phyloP scores from a whole-genome alignment of 1,284 basidiomycete genomes.

The Puccinia triticina region DNA sequence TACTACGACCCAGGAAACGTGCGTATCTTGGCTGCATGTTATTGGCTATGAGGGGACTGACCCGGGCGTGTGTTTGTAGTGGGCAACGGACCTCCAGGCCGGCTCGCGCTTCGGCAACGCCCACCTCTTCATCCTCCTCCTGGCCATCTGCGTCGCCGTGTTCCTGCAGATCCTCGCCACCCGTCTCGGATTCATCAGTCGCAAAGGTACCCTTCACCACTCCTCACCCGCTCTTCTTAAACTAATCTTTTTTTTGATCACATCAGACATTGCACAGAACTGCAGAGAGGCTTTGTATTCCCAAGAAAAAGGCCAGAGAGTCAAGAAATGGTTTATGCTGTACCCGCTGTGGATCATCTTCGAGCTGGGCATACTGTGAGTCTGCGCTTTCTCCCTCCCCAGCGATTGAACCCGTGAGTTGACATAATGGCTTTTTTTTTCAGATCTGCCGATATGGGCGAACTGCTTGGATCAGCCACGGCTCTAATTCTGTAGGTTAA shows the following conservation, averaged over 20 bases:
- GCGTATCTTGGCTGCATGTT: not conserved
- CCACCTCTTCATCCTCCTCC: conserved; percentile 29
- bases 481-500: conserved; percentile 33
- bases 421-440: too few relatives aligned
- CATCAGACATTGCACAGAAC: conserved; percentile 41
- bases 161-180: conserved; percentile 39
- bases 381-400: not conserved
- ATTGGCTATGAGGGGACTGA: too few relatives aligned
- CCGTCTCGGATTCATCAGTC: conserved; percentile 33
- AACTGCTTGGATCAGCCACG: conserved; percentile 47
- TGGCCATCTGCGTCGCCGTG: conserved; percentile 36
- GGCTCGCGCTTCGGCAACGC: conserved; percentile 36
- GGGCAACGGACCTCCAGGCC: conserved; percentile 44
- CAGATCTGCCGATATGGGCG: conserved; percentile 47
- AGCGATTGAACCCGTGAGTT: too few relatives aligned
- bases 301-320: not conserved
- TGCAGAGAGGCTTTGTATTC: conserved; percentile 30
- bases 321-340: conserved; percentile 5
- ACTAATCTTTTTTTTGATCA: not conserved
- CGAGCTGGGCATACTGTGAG: conserved; percentile 38
- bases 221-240: not conserved
- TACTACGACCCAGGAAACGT: conserved; percentile 51
- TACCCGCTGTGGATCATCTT: conserved; percentile 41
- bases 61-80: too few relatives aligned
- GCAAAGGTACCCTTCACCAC: conserved; percentile 23